Percentiles rank a stretch among this genome's conserved stretches.
Evolutionary conservation across 2,329 filamentous ascomycete species (phyloP).

Genomic region (Zalaria sp.): DNA sequence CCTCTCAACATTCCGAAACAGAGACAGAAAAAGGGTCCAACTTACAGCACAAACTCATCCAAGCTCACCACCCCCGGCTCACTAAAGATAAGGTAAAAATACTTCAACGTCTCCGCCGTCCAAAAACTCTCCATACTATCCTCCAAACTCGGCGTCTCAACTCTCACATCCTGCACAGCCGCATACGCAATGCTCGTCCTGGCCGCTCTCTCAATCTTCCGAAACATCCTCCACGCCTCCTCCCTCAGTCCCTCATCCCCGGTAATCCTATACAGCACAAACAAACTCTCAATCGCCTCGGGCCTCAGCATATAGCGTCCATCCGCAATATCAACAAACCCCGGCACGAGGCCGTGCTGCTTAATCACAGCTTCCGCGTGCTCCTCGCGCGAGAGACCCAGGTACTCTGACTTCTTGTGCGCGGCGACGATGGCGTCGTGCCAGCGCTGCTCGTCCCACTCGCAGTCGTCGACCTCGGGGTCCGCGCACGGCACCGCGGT

Average conservation of each 20-base stretch:
- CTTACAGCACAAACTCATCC: slow-evolving; percentile 26
- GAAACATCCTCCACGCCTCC: slow-evolving; percentile 63
- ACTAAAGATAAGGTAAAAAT: slow-evolving; percentile 50
- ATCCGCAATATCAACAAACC: slow-evolving; percentile 42
- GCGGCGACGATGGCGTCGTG: slow-evolving; percentile 23
- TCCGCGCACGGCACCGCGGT: slow-evolving; percentile 32
- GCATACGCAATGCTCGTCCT: slow-evolving; percentile 49
- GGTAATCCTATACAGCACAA: slow-evolving; percentile 62
- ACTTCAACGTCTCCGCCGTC: slow-evolving; percentile 47
- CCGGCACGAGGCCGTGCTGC: slow-evolving; percentile 35
- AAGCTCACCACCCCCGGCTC: slow-evolving; percentile 45
- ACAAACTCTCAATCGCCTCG: slow-evolving; percentile 70
- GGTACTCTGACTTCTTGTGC: slow-evolving; percentile 12
- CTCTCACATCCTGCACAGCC: slow-evolving; percentile 50
- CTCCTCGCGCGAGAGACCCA: slow-evolving; percentile 4
- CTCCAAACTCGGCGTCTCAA: slow-evolving; percentile 22
- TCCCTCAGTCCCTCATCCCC: slow-evolving; percentile 51
- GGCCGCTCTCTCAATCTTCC: slow-evolving; percentile 46
- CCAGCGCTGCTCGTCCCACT: slow-evolving; percentile 33
- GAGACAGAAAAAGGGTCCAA: background rate
- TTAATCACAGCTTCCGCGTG: slow-evolving; percentile 18
- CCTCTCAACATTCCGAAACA: background rate
- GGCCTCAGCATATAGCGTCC: slow-evolving; percentile 53
- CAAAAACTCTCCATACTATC: slow-evolving; percentile 67
- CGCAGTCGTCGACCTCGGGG: slow-evolving; percentile 13